These are phyloP conservation scores for Amoebophrya sp. DNA, from an alignment of 169 alveolate genomes.

Conservation along the genomic window DNA sequence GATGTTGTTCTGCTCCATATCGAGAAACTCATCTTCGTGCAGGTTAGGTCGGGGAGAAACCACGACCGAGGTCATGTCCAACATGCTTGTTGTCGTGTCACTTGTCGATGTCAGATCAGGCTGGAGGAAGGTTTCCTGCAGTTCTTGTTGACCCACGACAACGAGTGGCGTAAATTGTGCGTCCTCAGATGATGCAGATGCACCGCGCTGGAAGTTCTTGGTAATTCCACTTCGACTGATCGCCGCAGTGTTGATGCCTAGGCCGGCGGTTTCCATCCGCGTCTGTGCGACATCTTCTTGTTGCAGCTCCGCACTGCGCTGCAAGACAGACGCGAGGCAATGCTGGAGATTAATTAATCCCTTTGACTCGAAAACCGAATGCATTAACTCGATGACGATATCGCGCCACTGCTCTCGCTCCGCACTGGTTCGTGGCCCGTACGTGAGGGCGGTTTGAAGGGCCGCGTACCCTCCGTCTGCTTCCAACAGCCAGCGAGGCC, in stretches of 20 bases:
- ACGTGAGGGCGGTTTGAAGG: background rate
- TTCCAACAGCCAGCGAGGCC: background rate
- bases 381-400: background rate
- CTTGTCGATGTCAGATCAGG: too few species aligned
- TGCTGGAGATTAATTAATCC: background rate
- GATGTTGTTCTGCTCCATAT: too few species aligned
- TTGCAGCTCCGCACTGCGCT: background rate
- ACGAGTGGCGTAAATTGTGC: too few species aligned
- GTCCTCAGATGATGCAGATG: too few species aligned
- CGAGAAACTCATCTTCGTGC: too few species aligned
- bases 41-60: too few species aligned
- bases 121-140: too few species aligned
- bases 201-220: background rate
- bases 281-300: background rate
- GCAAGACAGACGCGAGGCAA: background rate
- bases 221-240: background rate
- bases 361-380: background rate
- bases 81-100: too few species aligned
- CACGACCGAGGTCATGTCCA: too few species aligned
- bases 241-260: background rate
- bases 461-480: background rate
- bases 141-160: too few species aligned
- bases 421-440: background rate
- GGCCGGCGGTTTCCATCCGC: background rate
- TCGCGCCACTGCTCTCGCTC: background rate